Percentiles rank a stretch among this genome's conserved stretches.
These are phyloP conservation scores for Rubia peregrina DNA, from an alignment of 305 asterid genomes.

Conservation along the genomic window DNA sequence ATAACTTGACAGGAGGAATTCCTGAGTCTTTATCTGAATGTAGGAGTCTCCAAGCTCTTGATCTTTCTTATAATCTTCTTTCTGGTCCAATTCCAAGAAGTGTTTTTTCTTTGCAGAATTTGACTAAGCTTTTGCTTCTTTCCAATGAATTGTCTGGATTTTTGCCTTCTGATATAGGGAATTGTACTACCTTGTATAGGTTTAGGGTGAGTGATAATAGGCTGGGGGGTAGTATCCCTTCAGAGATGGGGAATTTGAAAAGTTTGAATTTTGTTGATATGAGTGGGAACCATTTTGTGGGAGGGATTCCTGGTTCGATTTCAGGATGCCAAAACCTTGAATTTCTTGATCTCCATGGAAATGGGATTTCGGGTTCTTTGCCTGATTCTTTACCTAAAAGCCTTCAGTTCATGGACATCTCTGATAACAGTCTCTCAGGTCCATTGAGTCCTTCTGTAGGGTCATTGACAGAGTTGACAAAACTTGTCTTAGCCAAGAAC, in stretches of 20 bases:
- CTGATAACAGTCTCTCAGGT: conserved; percentile 67
- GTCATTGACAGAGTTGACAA: conserved; percentile 58
- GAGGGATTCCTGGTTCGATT: conserved; percentile 58
- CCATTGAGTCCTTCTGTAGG: conserved; percentile 46
- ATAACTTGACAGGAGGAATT: conserved; percentile 69
- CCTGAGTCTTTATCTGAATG: conserved; percentile 68
- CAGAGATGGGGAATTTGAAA: conserved; percentile 67
- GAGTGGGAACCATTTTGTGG: conserved; percentile 59
- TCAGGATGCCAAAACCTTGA: conserved; percentile 60
- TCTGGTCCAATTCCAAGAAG: conserved; percentile 63
- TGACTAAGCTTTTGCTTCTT: conserved; percentile 66
- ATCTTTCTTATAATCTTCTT: conserved; percentile 75
- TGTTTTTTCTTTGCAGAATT: conserved; percentile 51
- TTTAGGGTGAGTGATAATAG: conserved; percentile 60
- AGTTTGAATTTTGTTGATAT: conserved; percentile 68
- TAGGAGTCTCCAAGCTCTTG: conserved; percentile 70
- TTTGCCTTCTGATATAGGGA: conserved; percentile 78
- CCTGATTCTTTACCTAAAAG: conserved; percentile 60
- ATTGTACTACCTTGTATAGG: conserved; percentile 76
- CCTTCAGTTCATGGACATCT: conserved; percentile 71
- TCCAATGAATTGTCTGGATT: conserved; percentile 74
- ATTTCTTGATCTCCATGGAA: conserved; percentile 91
- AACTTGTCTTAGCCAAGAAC: conserved; percentile 63
- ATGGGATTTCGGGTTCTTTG: conserved; percentile 54
- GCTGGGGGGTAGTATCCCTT: conserved; percentile 76